Evolutionary conservation across 306 rosid species (phyloP).

Genomic region (Herpetospermum pedunculosum): DNA sequence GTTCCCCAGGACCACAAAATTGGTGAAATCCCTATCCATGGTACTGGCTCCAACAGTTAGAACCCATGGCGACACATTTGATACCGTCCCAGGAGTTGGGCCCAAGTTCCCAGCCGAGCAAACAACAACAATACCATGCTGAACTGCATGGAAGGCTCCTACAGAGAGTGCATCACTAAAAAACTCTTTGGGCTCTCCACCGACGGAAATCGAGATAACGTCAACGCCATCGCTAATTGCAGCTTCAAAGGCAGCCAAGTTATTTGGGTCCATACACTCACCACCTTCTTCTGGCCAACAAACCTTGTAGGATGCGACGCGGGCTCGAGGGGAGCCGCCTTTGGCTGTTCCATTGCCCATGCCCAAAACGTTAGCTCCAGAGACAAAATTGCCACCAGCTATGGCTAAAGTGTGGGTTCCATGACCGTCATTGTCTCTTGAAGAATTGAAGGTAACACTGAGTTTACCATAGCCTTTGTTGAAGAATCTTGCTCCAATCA

Average conservation of each 20-base stretch:
- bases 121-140: conserved; percentile 55
- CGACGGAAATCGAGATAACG: conserved; percentile 58
- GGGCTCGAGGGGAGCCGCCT: conserved; percentile 69
- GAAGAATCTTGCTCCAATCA: conserved; percentile 10
- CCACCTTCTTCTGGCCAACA: conserved; percentile 60
- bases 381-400: conserved; percentile 3
- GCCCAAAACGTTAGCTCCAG: conserved; percentile 23
- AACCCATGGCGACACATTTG: conserved; percentile 77
- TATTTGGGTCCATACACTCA: conserved; percentile 45
- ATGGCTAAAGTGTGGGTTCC: conserved; percentile 11
- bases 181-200: conserved; percentile 31
- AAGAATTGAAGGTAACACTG: background rate
- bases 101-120: conserved; percentile 80
- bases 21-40: conserved; percentile 46
- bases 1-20: conserved; percentile 38
- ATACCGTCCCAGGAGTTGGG: conserved; percentile 40
- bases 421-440: background rate
- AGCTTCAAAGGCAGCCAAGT: conserved; percentile 74
- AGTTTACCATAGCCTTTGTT: background rate
- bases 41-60: conserved; percentile 78
- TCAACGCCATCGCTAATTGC: conserved; percentile 76
- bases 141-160: conserved; percentile 51
- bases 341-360: conserved; percentile 54
- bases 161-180: conserved; percentile 39
- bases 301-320: conserved; percentile 69